Percentiles rank a stretch among this genome's conserved stretches.
phyloP scores from a whole-genome alignment of 2,329 filamentous ascomycete genomes.

The Aspergillus tubingensis region DNA sequence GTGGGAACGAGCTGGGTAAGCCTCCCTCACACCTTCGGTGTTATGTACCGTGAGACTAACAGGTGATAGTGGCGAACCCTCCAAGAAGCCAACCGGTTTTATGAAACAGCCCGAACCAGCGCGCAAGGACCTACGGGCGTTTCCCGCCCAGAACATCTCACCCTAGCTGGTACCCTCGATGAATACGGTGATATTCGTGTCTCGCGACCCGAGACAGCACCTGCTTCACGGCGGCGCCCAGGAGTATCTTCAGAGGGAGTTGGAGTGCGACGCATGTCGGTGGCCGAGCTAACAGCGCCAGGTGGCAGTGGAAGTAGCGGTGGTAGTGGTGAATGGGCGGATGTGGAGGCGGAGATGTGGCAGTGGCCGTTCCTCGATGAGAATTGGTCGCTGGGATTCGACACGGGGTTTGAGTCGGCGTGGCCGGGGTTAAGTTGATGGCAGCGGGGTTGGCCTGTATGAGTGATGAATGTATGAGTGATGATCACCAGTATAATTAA shows the following conservation, averaged over 20 bases:
- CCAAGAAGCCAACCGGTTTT: slow-evolving; percentile 40
- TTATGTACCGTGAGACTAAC: too few relatives aligned
- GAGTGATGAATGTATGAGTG: not conserved
- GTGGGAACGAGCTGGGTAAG: slow-evolving; percentile 35
- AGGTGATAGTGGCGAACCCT: slow-evolving; percentile 35
- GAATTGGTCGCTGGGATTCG: slow-evolving; percentile 39
- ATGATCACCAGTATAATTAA: not conserved
- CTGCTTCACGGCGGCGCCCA: not conserved
- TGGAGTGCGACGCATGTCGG: slow-evolving; percentile 3
- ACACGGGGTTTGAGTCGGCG: slow-evolving; percentile 33
- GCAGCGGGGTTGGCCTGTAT: not conserved
- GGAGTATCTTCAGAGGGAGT: not conserved
- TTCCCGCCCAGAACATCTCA: slow-evolving; percentile 29
- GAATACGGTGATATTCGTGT: slow-evolving; percentile 41
- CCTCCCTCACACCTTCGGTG: too few relatives aligned
- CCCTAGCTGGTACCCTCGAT: slow-evolving; percentile 37
- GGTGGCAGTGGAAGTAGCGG: not conserved
- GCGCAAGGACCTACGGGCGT: slow-evolving; percentile 20
- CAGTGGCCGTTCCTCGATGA: slow-evolving; percentile 43
- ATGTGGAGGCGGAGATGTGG: slow-evolving; percentile 39
- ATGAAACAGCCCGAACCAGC: slow-evolving; percentile 33
- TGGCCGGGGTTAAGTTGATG: slow-evolving; percentile 24
- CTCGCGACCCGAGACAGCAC: slow-evolving; percentile 27
- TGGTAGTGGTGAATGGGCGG: slow-evolving; percentile 15
- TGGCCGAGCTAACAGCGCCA: slow-evolving; percentile 14